phyloP scores from a whole-genome alignment of 352 stramenopile genomes.

The Phytophthora cajani region DNA sequence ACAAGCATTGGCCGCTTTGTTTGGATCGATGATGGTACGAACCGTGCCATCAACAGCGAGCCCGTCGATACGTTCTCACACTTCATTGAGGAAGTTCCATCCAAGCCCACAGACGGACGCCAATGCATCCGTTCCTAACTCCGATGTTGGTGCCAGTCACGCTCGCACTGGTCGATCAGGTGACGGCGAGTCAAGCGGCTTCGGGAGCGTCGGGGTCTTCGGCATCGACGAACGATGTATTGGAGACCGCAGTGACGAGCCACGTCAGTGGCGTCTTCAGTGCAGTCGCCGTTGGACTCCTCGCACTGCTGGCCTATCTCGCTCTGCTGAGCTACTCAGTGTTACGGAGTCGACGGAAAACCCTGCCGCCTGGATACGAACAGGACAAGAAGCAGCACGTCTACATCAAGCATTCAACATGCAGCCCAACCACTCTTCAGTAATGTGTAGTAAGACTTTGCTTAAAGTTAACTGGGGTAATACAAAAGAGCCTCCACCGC shows the following conservation, averaged over 20 bases:
- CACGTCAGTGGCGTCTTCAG: neutral
- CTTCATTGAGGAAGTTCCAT: neutral
- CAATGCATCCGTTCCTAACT: neutral
- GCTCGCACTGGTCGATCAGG: neutral
- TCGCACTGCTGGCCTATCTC: conserved; percentile 2
- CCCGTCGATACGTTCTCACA: neutral
- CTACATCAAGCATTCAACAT: conserved; percentile 6
- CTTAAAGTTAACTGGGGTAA: conserved; percentile 28
- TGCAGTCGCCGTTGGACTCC: neutral
- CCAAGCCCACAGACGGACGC: neutral
- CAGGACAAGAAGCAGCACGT: conserved; percentile 4
- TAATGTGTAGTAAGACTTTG: conserved; percentile 29
- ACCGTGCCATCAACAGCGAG: conserved; percentile 11
- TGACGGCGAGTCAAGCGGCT: neutral
- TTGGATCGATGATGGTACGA: conserved; percentile 3
- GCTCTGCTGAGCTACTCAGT: neutral
- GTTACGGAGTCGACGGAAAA: neutral
- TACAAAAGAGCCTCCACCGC: conserved; percentile 31
- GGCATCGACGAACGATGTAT: neutral
- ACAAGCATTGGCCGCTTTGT: neutral
- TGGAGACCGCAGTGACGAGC: neutral
- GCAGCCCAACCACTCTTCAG: neutral
- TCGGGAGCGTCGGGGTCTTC: neutral
- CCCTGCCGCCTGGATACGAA: too few relatives aligned
- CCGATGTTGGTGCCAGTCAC: neutral